Base-by-base conservation (phyloP, 2,329 filamentous ascomycete genomes). In the Alternaria ventricosa region DNA sequence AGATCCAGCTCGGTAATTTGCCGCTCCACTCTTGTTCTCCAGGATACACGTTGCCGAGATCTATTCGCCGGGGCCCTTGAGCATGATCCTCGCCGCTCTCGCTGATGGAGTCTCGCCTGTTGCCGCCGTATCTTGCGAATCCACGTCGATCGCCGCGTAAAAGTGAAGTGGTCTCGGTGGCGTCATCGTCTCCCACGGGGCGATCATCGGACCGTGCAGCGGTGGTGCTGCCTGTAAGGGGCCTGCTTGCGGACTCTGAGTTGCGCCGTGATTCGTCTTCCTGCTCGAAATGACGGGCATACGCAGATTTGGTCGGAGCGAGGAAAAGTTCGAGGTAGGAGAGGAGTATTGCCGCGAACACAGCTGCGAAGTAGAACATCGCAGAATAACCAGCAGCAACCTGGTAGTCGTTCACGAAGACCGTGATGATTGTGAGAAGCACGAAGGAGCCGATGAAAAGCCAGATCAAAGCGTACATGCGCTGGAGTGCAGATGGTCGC, bases 21-120 rank as follows among this genome's bases (percentile, higher is more conserved):
- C 87, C 87, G 55, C 93, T 97, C 96, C 96, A 99, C 13, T 86
- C 82, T 79, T 98, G 96, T 76, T 98, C 96, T 57, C 88, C 83
- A 12, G 87, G 87, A 74, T 90, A 94, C 13, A 73, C 64, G 43
- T 70, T 64, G 30, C 75, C 75, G 33, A 77, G 64, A 54, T 77
- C 71, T 22, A 72, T 44, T 43, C 67, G 61, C 7, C 85, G 81
- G 61, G 75, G 66, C 68, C 66, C 59, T 68, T 80, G 80, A 72
- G 75, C 73, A 23, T 78, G 45, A 72, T 79, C 55, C 66, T 71
- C 60, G 28, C 45, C 54, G 71, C 77, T 66, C 65, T 83, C 79
- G 54, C 76, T 74, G 15, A 78, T 73, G 27, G 80, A 81, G 25
- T 79, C 78, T 58, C 78, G 77, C 45, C 80, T 73, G 44, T 76